Evolutionary conservation across 345 rosid genomes (phyloP).

Genomic region (Boechera retrofracta): DNA sequence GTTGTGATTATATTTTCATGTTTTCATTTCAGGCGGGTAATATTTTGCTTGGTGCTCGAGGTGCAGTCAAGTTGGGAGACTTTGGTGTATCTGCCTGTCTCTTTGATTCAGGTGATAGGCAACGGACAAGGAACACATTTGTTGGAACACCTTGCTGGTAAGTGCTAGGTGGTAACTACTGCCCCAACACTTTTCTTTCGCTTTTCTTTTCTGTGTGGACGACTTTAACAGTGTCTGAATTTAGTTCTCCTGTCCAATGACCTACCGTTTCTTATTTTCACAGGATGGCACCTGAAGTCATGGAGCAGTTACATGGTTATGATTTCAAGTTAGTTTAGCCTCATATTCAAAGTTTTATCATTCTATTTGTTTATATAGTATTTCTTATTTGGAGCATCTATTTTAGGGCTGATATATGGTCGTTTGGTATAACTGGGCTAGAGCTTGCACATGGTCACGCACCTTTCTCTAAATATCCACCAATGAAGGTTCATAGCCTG

Average conservation of each 20-base stretch:
- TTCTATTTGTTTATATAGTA: constrained; percentile 25
- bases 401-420: constrained; percentile 98
- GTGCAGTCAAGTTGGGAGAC: constrained; percentile 89
- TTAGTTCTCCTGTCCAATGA: constrained; percentile 16
- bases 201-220: constrained; percentile 9
- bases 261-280: constrained; percentile 29
- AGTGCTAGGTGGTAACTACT: constrained; percentile 22
- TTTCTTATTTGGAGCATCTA: constrained; percentile 43
- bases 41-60: constrained; percentile 79
- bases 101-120: constrained; percentile 98
- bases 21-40: constrained; percentile 79
- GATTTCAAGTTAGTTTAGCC: constrained; percentile 79
- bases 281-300: constrained; percentile 99
- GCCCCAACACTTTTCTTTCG: constrained; percentile 2
- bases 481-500: constrained; percentile 78
- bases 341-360: constrained; percentile 17
- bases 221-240: background rate
- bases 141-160: constrained; percentile 99
- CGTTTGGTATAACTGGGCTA: constrained; percentile 97
- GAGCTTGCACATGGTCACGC: constrained; percentile 99
- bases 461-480: constrained; percentile 98
- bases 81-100: constrained; percentile 99
- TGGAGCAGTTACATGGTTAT: constrained; percentile 99
- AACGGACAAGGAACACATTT: constrained; percentile 95
- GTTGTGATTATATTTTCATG: constrained; percentile 20